These are phyloP conservation scores for Microthyrium microscopicum DNA, from an alignment of 2,329 filamentous ascomycete species.

Conservation along the genomic window DNA sequence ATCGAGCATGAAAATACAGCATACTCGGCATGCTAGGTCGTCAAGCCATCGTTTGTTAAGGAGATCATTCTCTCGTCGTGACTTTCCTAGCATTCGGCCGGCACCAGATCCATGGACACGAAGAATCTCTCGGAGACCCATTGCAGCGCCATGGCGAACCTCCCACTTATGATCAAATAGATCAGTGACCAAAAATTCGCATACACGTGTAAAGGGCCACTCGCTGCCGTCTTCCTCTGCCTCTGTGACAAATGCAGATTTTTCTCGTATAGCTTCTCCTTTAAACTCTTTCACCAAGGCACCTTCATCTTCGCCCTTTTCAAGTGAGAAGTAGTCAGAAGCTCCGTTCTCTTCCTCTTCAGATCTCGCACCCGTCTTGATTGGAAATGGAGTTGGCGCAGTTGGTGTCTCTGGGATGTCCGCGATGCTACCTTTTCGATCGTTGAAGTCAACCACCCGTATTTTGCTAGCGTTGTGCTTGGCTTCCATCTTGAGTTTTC, in stretches of 20 bases:
- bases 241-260: conserved; percentile 69
- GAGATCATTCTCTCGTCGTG: conserved; percentile 55
- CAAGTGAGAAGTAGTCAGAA: conserved; percentile 82
- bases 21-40: conserved; percentile 84
- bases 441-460: conserved; percentile 71
- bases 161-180: conserved; percentile 92
- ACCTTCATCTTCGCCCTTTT: conserved; percentile 72
- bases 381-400: conserved; percentile 34
- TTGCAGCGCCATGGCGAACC: conserved; percentile 84
- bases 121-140: conserved; percentile 82
- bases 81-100: conserved; percentile 57
- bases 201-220: conserved; percentile 90
- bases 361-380: conserved; percentile 43
- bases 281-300: conserved; percentile 96
- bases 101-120: conserved; percentile 83
- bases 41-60: conserved; percentile 80
- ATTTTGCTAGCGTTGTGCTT: conserved; percentile 82
- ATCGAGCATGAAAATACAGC: conserved; percentile 93
- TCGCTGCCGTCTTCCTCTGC: conserved; percentile 61
- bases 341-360: conserved; percentile 45
- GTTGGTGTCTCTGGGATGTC: conserved; percentile 39
- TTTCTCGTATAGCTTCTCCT: conserved; percentile 61
- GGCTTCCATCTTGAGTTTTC: conserved; percentile 80
- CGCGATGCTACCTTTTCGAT: conserved; percentile 45
- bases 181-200: conserved; percentile 84